phyloP scores from a whole-genome alignment of 2,329 filamentous ascomycete genomes.

The Penicillium sp. region DNA sequence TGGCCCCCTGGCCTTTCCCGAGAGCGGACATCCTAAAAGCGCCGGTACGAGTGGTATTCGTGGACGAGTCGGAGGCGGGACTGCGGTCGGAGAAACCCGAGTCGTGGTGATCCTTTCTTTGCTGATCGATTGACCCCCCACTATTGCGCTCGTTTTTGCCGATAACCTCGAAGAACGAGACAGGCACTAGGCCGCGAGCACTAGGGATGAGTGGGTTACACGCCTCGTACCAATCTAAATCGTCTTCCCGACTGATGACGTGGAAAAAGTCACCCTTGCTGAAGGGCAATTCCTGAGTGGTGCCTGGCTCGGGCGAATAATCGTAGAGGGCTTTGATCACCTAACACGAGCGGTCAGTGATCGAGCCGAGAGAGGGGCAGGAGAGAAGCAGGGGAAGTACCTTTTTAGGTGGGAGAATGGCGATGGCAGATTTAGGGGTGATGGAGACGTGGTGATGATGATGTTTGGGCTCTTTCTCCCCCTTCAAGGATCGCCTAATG shows the following conservation, averaged over 20 bases:
- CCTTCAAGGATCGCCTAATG: conserved; percentile 82
- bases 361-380: conserved; percentile 6
- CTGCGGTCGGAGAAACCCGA: conserved; percentile 73
- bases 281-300: conserved; percentile 75
- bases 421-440: conserved; percentile 75
- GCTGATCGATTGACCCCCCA: conserved; percentile 56
- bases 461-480: conserved; percentile 66
- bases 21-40: conserved; percentile 42
- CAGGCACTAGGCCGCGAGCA: conserved; percentile 85
- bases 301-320: conserved; percentile 66
- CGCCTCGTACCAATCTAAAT: conserved; percentile 94
- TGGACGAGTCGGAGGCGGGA: conserved; percentile 29
- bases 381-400: conserved; percentile 42
- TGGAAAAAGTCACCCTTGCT: conserved; percentile 96
- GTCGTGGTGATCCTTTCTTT: conserved; percentile 67
- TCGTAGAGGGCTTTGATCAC: conserved; percentile 97
- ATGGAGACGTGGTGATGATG: conserved; percentile 59
- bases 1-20: conserved; percentile 61
- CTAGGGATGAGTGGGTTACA: conserved; percentile 84
- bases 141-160: conserved; percentile 91
- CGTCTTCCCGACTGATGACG: conserved; percentile 92
- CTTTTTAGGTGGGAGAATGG: conserved; percentile 90
- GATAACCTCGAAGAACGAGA: conserved; percentile 85
- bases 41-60: conserved; percentile 17
- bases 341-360: conserved; percentile 43